Evolutionary conservation across 805 yeast species (phyloP), one percentile per base, ranked within the genome.

Genomic region (Candida ovalis): DNA sequence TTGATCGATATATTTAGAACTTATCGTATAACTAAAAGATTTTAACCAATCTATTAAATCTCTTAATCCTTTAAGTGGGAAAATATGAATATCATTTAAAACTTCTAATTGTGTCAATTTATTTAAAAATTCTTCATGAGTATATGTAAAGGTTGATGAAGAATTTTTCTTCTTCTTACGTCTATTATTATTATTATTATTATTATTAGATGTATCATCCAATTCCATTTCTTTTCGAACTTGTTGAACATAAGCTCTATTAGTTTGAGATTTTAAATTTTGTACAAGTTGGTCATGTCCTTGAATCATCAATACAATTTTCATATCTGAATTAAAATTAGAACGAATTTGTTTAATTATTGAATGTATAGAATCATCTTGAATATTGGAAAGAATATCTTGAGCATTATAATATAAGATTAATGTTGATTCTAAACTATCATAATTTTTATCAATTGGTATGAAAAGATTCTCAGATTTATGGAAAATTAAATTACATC

Each of bases 21-120:
- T 72, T 6, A 84, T 71, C 0, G 88, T 72, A 54, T 81, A 77
- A 0, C 86, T 69, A 52, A 83, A 73, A 15, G 83, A 75, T 41
- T 71, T 75, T 15, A 84, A 58, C 81, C 88, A 81, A 3, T 66
- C 71, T 1, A 71, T 47, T 1, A 77, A 64, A 43, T 82, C 87
- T 42, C 62, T 71, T 6, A 59, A 58, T 41, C 70, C 77, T 64
- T 70, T 72, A 1, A 77, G 71, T 15, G 74, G 76, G 54, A 81
- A 80, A 1, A 82, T 60, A 52, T 80, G 80, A 19, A 78, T 62
- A 3, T 75, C 74, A 54, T 71, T 55, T 28, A 68, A 55, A 6
- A 82, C 63, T 60, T 82, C 82, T 8, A 77, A 62, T 33, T 70
- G 70, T 13, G 74, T 62, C 1, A 81, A 50, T 4, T 73, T 57